Conservation (phyloP, 768 basidiomycete genomes). For the Leccinum longicurvipes region DNA sequence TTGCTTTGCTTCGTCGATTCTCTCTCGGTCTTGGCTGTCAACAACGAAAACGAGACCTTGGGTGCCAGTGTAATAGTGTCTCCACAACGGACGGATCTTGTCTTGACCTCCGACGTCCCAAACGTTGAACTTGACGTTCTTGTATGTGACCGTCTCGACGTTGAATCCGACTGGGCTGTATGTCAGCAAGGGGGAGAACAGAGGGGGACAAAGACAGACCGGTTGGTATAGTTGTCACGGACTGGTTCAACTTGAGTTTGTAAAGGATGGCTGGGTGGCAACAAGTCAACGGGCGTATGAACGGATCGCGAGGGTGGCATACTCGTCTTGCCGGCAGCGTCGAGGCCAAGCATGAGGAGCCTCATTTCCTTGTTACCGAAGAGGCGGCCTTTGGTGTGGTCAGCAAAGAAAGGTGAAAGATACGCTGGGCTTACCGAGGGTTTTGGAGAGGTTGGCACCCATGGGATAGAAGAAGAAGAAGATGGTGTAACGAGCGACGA, state of each 20-base stretch:
- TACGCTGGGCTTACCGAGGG: slow-evolving; percentile 51
- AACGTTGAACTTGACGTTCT: slow-evolving; percentile 94
- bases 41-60: slow-evolving; percentile 98
- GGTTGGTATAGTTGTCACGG: slow-evolving; percentile 97
- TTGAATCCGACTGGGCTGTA: slow-evolving; percentile 83
- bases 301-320: slow-evolving; percentile 31
- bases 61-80: slow-evolving; percentile 98
- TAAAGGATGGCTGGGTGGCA: slow-evolving; percentile 84
- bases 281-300: background rate
- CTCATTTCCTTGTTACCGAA: slow-evolving; percentile 99
- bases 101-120: slow-evolving; percentile 99
- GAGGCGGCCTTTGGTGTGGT: slow-evolving; percentile 61
- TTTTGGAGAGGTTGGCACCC: slow-evolving; percentile 88
- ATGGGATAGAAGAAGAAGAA: slow-evolving; percentile 38
- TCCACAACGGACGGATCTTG: slow-evolving; percentile 97
- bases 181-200: background rate
- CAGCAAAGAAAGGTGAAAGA: background rate
- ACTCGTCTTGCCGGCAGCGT: slow-evolving; percentile 99
- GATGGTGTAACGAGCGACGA: slow-evolving; percentile 64
- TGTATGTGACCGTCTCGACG: slow-evolving; percentile 98
- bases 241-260: slow-evolving; percentile 98
- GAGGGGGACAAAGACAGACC: slow-evolving; percentile 41
- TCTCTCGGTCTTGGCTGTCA: slow-evolving; percentile 92
- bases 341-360: slow-evolving; percentile 92
- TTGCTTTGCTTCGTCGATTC: slow-evolving; percentile 94